A percentile compares a stretch with the other conserved stretches of the same genome.
Conservation (phyloP, 2,329 filamentous ascomycete genomes). For the Phialocephala sp. region DNA sequence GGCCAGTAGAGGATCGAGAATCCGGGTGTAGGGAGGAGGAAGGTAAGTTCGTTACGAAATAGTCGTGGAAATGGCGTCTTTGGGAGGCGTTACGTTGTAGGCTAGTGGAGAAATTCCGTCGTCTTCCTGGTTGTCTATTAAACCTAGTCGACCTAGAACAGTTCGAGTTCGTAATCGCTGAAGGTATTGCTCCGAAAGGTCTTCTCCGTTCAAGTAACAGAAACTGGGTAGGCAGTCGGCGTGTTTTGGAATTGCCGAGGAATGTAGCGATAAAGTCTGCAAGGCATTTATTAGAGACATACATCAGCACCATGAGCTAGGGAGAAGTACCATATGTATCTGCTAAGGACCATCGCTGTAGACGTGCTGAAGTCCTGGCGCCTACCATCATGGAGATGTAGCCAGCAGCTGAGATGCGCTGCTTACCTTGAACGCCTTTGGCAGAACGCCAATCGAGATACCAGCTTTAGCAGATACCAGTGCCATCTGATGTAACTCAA, state of each 20-base stretch:
- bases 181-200: conserved; percentile 13
- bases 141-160: conserved; percentile 14
- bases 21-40: conserved; percentile 93
- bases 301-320: not conserved
- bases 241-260: conserved; percentile 27
- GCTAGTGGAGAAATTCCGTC: not conserved
- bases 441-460: conserved; percentile 28
- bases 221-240: conserved; percentile 1
- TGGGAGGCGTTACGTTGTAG: conserved; percentile 8
- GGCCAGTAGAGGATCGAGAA: conserved; percentile 65
- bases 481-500: conserved; percentile 27
- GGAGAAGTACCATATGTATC: conserved; percentile 41
- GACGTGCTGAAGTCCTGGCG: conserved; percentile 20
- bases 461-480: not conserved
- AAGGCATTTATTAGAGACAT: conserved; percentile 5
- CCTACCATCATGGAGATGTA: conserved; percentile 26
- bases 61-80: conserved; percentile 75
- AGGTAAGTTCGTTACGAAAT: conserved; percentile 95
- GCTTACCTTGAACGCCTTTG: conserved; percentile 11
- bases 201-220: not conserved
- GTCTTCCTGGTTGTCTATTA: conserved; percentile 8
- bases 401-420: not conserved
- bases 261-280: conserved; percentile 42
- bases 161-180: conserved; percentile 12
- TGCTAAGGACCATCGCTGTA: conserved; percentile 38